Evolutionary conservation across 768 basidiomycete genomes (phyloP).

Genomic region (Suillus fuscotomentosus): DNA sequence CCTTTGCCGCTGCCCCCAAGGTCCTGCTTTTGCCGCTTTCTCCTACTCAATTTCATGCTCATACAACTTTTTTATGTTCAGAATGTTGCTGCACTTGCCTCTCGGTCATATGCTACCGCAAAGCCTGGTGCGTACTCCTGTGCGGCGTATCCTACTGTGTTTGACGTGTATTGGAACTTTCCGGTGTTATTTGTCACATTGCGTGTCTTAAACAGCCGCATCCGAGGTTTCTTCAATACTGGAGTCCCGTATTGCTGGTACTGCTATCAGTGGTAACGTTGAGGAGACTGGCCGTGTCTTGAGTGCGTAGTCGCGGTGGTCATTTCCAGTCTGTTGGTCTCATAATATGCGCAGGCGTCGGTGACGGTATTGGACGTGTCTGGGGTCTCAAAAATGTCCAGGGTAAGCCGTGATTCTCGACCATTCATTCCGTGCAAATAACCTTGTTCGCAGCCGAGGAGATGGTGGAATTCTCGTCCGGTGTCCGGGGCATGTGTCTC

Average conservation of each 20-base stretch:
- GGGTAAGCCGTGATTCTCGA: slow-evolving; percentile 47
- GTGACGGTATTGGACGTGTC: slow-evolving; percentile 99
- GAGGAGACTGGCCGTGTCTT: slow-evolving; percentile 99
- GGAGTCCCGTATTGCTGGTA: slow-evolving; percentile 96
- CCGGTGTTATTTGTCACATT: slow-evolving; percentile 25
- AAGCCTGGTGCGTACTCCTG: slow-evolving; percentile 79
- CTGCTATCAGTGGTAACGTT: slow-evolving; percentile 87
- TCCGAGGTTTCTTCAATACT: slow-evolving; percentile 99
- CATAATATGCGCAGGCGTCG: slow-evolving; percentile 64
- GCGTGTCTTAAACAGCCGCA: slow-evolving; percentile 63
- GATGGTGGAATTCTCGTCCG: slow-evolving; percentile 99
- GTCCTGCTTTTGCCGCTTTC: slow-evolving; percentile 36
- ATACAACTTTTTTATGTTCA: slow-evolving; percentile 20
- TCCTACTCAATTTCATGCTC: slow-evolving; percentile 7
- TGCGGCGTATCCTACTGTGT: slow-evolving; percentile 2
- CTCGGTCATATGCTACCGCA: slow-evolving; percentile 94
- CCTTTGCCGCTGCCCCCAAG: slow-evolving; percentile 66
- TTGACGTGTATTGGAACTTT: slow-evolving; percentile 14
- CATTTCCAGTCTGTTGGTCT: slow-evolving; percentile 5
- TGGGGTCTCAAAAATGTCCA: slow-evolving; percentile 99
- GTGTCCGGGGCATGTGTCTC: slow-evolving; percentile 99
- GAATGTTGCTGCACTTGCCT: slow-evolving; percentile 46
- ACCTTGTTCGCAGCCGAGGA: slow-evolving; percentile 72
- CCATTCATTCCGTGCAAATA: neutral
- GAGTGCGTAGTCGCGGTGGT: slow-evolving; percentile 55